Evolutionary conservation across 1,284 basidiomycete species (phyloP).

Genomic region (Rugosomyces carneus): DNA sequence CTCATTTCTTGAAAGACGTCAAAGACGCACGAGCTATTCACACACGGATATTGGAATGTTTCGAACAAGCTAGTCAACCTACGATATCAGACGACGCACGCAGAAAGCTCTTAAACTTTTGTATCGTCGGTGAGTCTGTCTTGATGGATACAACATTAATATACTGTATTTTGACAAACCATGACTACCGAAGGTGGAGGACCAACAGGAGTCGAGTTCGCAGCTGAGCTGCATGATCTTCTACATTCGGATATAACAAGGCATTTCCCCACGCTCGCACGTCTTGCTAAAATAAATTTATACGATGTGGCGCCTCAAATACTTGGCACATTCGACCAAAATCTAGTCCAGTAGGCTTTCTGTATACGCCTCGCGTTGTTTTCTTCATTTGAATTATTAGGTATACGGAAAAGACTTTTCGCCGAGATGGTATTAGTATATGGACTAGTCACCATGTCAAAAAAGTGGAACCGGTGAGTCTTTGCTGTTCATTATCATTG

Average conservation of each 20-base stretch:
- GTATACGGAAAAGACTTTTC: constrained; percentile 70
- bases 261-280: constrained; percentile 59
- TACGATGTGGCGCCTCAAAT: constrained; percentile 83
- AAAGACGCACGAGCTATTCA: constrained; percentile 79
- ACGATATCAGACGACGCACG: constrained; percentile 60
- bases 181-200: constrained; percentile 46
- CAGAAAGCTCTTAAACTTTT: constrained; percentile 68
- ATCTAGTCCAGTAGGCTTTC: constrained; percentile 51
- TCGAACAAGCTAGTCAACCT: constrained; percentile 78
- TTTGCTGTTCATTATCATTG: not conserved
- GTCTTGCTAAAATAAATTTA: constrained; percentile 62
- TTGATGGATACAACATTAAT: not conserved
- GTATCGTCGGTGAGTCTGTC: constrained; percentile 60
- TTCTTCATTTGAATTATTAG: constrained; percentile 27
- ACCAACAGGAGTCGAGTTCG: constrained; percentile 79
- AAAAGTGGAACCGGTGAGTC: constrained; percentile 57
- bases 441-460: constrained; percentile 77
- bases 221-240: constrained; percentile 84
- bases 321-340: constrained; percentile 72
- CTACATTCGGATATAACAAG: constrained; percentile 69
- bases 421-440: constrained; percentile 73
- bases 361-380: not conserved
- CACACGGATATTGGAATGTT: constrained; percentile 69
- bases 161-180: not conserved
- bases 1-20: constrained; percentile 80